Evolutionary conservation across 495 filamentous ascomycete genomes (phyloP), one percentile per base, ranked within the genome.

Genomic region (Gamarada debralockiae): DNA sequence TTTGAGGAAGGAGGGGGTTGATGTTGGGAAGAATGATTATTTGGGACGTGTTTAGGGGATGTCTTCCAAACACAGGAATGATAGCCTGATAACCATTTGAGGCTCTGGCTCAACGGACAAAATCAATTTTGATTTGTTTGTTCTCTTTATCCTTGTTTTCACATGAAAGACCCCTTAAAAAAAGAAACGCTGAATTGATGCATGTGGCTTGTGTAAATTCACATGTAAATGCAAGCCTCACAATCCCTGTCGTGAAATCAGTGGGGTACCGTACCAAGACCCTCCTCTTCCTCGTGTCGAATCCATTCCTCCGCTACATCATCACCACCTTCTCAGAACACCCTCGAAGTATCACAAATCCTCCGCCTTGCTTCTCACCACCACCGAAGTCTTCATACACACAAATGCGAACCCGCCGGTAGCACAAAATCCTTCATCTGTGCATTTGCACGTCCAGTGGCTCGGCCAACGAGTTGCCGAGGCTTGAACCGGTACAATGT

Each of bases 1-100:
- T 52, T 55, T 85, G 48, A 63, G 81, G 23, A 65, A 62, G 41
- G 68, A 79, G 59, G 82, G 82, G 7, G 81, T 82, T 33, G 68
- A 70, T 1, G 10, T 87, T 13, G 78, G 77, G 0, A 84, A 84
- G 70, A 15, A 18, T 18, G 75, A 83, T 65, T 85, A 66, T 54
- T 33, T 80, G 46, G 57, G 42, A 4, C 4, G 27, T 5, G 10
- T 5, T 29, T 29, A 10, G 10, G 27, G 27, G 10, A 29, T 29
- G 27, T 29, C 27, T 10, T 29, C 27, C 27, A 29, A 29, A 4
- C 27, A 29, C 5, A 4, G n/a, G n/a, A n/a, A n/a, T n/a, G n/a
- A n/a, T n/a, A n/a, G n/a, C n/a, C n/a, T n/a, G n/a, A n/a, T n/a
- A n/a, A n/a, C n/a, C n/a, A n/a, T n/a, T n/a, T n/a, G n/a, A n/a